Percentiles rank a stretch among this genome's conserved stretches.
Evolutionary conservation across 208 protist species (phyloP).

Genomic region (Acanthamoeba castellanii): DNA sequence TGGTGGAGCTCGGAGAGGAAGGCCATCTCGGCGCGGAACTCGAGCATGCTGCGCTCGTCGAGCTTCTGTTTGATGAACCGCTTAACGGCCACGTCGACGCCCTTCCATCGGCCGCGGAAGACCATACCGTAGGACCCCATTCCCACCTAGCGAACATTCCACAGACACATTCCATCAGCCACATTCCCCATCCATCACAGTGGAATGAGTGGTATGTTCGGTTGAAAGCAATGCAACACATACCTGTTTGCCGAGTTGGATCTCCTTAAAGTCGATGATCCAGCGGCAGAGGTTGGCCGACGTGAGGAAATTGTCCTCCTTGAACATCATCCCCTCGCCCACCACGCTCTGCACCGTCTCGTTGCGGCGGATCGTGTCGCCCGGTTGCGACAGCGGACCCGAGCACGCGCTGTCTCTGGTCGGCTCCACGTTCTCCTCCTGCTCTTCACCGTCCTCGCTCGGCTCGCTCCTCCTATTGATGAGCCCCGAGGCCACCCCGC

Average conservation of each 20-base stretch:
- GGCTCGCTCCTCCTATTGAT: too few relatives aligned
- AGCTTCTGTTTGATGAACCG: constrained; percentile 45
- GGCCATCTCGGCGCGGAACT: constrained; percentile 34
- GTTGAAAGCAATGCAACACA: neutral
- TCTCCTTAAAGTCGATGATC: constrained; percentile 65
- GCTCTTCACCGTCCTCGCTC: neutral
- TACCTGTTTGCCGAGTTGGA: constrained; percentile 21
- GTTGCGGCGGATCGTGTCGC: too few relatives aligned
- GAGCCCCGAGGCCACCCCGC: neutral
- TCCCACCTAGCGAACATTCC: too few relatives aligned
- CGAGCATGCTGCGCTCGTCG: neutral
- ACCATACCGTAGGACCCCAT: neutral
- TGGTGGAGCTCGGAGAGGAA: constrained; percentile 27
- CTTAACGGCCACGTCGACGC: constrained; percentile 3
- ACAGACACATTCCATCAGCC: too few relatives aligned
- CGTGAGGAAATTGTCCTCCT: constrained; percentile 42
- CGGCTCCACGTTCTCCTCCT: neutral
- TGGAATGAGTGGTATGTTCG: too few relatives aligned
- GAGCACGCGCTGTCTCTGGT: neutral
- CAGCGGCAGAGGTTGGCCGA: constrained; percentile 32
- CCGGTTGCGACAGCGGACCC: neutral
- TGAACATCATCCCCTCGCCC: neutral
- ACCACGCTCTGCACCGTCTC: neutral
- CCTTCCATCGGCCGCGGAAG: neutral
- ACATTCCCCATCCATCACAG: too few relatives aligned